These are phyloP conservation scores for Larix sibirica DNA, from an alignment of 83 land plant genomes.

Conservation along the genomic window DNA sequence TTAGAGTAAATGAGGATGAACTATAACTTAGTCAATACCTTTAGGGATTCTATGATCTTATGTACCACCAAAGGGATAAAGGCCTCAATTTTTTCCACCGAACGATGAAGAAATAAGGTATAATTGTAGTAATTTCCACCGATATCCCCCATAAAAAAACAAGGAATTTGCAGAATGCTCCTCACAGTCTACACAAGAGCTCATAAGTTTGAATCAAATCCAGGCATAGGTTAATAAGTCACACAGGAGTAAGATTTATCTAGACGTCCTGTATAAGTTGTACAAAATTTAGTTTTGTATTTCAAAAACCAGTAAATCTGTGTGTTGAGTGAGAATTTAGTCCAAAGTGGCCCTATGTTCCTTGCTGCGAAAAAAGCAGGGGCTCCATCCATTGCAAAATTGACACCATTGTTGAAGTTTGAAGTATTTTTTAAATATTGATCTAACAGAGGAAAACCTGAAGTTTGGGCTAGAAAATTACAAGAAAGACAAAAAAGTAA, in stretches of 20 bases:
- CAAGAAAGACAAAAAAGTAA: neutral
- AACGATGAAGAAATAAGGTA: slow-evolving; percentile 19
- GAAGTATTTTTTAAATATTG: neutral
- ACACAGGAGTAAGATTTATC: too few species aligned
- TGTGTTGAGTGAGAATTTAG: neutral
- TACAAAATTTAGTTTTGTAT: too few species aligned
- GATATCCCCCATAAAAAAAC: slow-evolving; percentile 30
- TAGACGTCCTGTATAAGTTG: too few species aligned
- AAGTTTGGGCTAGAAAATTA: slow-evolving; percentile 1
- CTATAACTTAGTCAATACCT: neutral
- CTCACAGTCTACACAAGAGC: slow-evolving; percentile 2
- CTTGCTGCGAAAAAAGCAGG: neutral
- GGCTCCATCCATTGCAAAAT: neutral
- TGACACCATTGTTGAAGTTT: neutral
- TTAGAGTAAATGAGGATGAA: too few species aligned
- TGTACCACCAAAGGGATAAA: slow-evolving; percentile 16
- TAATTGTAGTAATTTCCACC: slow-evolving; percentile 28
- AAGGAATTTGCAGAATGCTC: slow-evolving; percentile 11
- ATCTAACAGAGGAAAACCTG: slow-evolving; percentile 18
- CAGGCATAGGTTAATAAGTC: too few species aligned
- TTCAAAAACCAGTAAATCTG: neutral
- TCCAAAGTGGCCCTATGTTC: neutral
- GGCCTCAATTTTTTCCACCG: slow-evolving; percentile 4
- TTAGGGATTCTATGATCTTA: slow-evolving; percentile 11
- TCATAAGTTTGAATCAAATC: too few species aligned